A percentile compares a stretch with the other conserved stretches of the same genome.
phyloP scores from a whole-genome alignment of 495 filamentous ascomycete species.

The Rostrohypoxylon terebratum region DNA sequence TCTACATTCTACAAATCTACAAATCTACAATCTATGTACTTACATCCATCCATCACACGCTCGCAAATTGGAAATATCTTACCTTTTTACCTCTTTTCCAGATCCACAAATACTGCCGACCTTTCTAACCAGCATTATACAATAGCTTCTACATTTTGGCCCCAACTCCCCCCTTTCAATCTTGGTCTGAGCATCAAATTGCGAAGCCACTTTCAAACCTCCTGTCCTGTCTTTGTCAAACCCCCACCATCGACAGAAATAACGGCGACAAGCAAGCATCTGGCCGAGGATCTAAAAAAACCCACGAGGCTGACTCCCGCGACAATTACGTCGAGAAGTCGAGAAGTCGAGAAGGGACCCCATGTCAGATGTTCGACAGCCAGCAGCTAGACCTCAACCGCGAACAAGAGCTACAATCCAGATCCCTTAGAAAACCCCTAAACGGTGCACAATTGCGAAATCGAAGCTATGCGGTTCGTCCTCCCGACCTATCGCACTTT shows the following conservation, averaged over 20 bases:
- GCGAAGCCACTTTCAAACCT: conserved; percentile 24
- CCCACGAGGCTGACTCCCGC: conserved; percentile 47
- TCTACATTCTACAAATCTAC: too few species aligned
- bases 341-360: conserved; percentile 34
- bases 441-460: conserved; percentile 29
- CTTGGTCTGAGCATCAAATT: conserved; percentile 34
- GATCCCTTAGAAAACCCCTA: conserved; percentile 30
- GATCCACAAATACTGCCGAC: conserved; percentile 44
- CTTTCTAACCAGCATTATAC: conserved; percentile 28
- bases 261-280: conserved; percentile 33
- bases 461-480: conserved; percentile 46
- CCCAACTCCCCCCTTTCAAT: conserved; percentile 37
- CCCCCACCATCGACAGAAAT: conserved; percentile 44
- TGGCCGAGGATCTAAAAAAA: conserved; percentile 26
- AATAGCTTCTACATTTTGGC: conserved; percentile 29
- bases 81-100: conserved; percentile 26
- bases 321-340: conserved; percentile 40
- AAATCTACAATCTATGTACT: neutral
- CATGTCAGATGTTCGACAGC: conserved; percentile 45
- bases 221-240: conserved; percentile 29
- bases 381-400: conserved; percentile 37
- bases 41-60: conserved; percentile 27
- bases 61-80: conserved; percentile 40
- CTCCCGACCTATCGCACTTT: conserved; percentile 35
- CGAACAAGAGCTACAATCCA: conserved; percentile 34